Conservation (phyloP, 2,329 filamentous ascomycete species). For the Graphilbum sp. region DNA sequence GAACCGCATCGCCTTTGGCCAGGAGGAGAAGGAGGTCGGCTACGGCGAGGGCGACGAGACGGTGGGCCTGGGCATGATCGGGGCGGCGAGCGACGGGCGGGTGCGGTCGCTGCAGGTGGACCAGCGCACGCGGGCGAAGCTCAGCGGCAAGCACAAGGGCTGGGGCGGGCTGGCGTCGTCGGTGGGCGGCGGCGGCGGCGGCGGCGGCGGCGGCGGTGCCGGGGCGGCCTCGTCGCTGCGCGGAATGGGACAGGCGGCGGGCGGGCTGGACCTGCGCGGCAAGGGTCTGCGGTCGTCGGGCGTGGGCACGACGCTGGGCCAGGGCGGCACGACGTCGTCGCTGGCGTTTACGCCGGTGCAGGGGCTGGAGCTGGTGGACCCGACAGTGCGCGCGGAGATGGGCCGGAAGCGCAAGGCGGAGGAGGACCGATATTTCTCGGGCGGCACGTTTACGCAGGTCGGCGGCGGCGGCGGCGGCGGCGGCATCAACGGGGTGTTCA, state of each 20-base stretch:
- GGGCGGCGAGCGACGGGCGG: constrained; percentile 70
- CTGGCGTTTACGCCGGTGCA: constrained; percentile 91
- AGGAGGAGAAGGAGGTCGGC: constrained; percentile 85
- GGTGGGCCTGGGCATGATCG: constrained; percentile 88
- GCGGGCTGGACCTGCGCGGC: constrained; percentile 53
- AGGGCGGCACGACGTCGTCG: constrained; percentile 64
- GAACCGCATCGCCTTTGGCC: constrained; percentile 89
- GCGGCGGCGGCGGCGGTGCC: constrained; percentile 48
- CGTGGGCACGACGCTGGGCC: constrained; percentile 54
- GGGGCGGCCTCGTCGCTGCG: constrained; percentile 66
- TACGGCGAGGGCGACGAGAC: constrained; percentile 78
- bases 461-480: constrained; percentile 21
- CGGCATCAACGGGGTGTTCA: constrained; percentile 41
- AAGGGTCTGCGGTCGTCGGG: constrained; percentile 69
- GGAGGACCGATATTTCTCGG: constrained; percentile 92
- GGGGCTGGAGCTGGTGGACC: constrained; percentile 86
- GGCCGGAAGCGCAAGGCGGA: constrained; percentile 85
- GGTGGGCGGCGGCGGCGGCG: constrained; percentile 44
- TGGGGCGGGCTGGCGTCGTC: constrained; percentile 54
- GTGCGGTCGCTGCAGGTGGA: constrained; percentile 83
- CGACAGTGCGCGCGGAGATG: constrained; percentile 75
- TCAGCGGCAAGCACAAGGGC: constrained; percentile 88
- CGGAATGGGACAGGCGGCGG: constrained; percentile 51
- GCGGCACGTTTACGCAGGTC: constrained; percentile 90
- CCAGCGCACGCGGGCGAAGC: constrained; percentile 78